Base-by-base conservation (phyloP, 192 early-diverging fungal species). In the Coemansia sp. region DNA sequence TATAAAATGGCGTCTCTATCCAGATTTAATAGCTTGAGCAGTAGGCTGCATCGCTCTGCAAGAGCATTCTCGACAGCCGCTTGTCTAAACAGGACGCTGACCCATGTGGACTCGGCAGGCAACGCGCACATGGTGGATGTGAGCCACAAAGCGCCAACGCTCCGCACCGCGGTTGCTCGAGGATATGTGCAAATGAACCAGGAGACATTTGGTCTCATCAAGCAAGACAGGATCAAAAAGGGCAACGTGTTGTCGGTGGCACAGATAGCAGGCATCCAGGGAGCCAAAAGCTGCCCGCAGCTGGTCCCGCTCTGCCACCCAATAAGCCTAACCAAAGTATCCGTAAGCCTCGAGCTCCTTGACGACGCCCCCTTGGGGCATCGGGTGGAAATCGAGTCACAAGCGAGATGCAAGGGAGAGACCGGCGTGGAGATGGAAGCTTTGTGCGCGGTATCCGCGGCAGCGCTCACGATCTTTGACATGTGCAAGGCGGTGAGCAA, bases 401-500 rank as follows among this genome's bases (percentile, higher is more conserved):
- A 53, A 6, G 91, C 90, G 0, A 83, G 83, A 35, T 92, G 89
- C 57, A 78, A 77, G 37, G 93, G 91, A 8, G 84, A 87, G 38
- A 97, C 95, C 5, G 95, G 95, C 20, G 91, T 91, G 0, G 92
- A 94, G 57, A 92, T 92, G 89, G 90, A 94, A 55, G 89, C 90
- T 9, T 71, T 86, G 58, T 88, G 84, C 1, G 91, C 91, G 0
- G 90, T 87, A 1, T 89, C 88, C 8, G 80, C 89, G 0, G 89
- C 93, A 4, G 82, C 87, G 0, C 70, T 91, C 48, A 94, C 95
- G 2, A 84, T 97, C 0, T 95, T 87, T 81, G 95, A 97, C 63
- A 97, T 97, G 95, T 95, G 90, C 69, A 97, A 97, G 61, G 91
- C 92, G 1, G 90, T 87, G 7, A 83, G 86, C 33, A 91, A 92